Evolutionary conservation across 257 asterid genomes (phyloP).

Genomic region (Leptodermis oblonga): DNA sequence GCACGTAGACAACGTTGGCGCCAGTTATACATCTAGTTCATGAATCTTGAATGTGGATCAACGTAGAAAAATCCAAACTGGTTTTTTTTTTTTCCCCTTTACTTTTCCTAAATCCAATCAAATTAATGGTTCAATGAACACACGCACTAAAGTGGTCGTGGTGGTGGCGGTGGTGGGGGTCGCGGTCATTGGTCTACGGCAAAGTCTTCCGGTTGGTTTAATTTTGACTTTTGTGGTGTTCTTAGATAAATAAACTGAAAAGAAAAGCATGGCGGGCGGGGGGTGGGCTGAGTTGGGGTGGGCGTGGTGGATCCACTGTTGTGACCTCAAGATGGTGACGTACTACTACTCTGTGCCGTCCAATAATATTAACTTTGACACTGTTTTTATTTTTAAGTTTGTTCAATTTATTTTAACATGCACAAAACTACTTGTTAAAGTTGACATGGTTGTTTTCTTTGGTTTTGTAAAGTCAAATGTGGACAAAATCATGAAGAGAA

Average conservation of each 20-base stretch:
- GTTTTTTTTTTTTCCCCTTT: not conserved
- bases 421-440: not conserved
- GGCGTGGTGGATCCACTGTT: not conserved
- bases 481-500: no score
- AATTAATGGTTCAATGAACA: conserved; percentile 28
- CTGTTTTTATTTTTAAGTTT: no score
- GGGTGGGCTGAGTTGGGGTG: no score
- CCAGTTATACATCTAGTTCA: conserved; percentile 3
- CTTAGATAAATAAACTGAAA: not conserved
- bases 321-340: conserved; percentile 21
- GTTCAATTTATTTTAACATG: not conserved
- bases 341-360: not conserved
- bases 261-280: not conserved
- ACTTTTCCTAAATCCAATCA: no score
- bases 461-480: not conserved
- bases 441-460: not conserved
- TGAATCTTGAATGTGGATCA: conserved; percentile 33
- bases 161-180: not conserved
- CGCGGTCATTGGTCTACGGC: conserved; percentile 14
- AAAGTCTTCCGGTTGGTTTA: conserved; percentile 23
- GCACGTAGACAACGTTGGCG: conserved; percentile 14
- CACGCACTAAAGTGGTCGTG: not conserved
- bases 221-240: conserved; percentile 12
- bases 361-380: not conserved
- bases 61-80: conserved; percentile 3